Base-by-base conservation (phyloP, 2,329 filamentous ascomycete species). In the Colletotrichum endophyticum region DNA sequence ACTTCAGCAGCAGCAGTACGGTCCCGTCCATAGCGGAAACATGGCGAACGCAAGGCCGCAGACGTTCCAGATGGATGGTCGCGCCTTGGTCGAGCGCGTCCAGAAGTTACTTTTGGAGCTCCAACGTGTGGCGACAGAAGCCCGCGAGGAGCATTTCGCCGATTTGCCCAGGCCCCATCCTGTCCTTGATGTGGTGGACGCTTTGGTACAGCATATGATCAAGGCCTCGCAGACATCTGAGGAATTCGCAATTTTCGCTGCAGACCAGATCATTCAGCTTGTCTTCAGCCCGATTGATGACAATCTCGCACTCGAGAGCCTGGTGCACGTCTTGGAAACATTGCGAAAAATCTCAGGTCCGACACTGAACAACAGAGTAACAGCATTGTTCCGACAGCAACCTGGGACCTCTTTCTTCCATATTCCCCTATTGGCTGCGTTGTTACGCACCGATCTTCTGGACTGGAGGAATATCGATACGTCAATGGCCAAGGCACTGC, bases 401-500 rank as follows among this genome's bases (percentile, higher is more conserved):
- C 87, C 90, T 1, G 89, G 89, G 2, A 85, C 90, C 27, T 86
- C 86, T 67, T 90, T 93, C 77, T 85, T 93, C 12, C 91, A 89
- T 78, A 83, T 93, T 25, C 89, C 91, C 22, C 84, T 94, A 3
- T 88, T 93, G 62, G 86, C 89, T 13, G 90, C 91, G 5, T 83
- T 94, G 56, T 85, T 91, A 59, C 88, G 88, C 44, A 92, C 91
- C 3, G 92, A 93, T 70, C 87, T 94, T 49, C 81, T 94, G 9
- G 91, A 93, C 79, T 92, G 92, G 88, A 87, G 88, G 68, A 89
- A 90, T 68, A 91, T 96, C 66, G 95, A 96, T 80, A 88, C 91
- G 27, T 93, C 94, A 68, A 90, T 96, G 79, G 92, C 95, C 9
- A 94, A 94, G 82, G 92, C 94, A 3, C 89, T 99, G 25, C 88